Base-by-base conservation (phyloP, 495 filamentous ascomycete species). In the Penicillium taxi region DNA sequence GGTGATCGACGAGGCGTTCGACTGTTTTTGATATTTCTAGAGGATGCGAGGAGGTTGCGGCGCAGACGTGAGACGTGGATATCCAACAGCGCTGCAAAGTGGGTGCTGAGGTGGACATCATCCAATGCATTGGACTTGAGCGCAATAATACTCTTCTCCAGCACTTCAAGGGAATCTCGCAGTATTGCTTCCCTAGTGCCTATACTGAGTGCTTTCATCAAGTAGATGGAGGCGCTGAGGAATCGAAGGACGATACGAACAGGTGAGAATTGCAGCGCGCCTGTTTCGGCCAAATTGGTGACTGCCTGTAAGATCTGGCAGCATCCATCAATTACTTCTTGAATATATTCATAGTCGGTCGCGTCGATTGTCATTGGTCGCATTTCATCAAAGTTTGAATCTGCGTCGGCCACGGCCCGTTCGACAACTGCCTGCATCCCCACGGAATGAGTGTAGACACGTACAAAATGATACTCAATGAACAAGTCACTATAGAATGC, bases 341-440 rank as follows among this genome's bases (percentile, higher is more conserved):
- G 63, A 16, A 75, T 75, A 42, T 72, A 73, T 47, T 71, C 67
- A 45, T 72, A 72, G 35, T 75, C 71, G 22, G 54, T 67, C 22
- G 58, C 46, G 37, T 77, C 74, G 47, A 77, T 66, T 31, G 68
- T 72, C 44, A 65, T 64, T 6, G 56, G 55, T 9, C 59, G 57
- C 15, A 64, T 46, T 24, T 59, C 59, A 37, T 66, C 65, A 6
- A 58, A 45, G 31, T 51, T 59, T 1, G 50, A 70, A 23, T 61
- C 56, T 9, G 49, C 55, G 38, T 72, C 63, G 28, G 63, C 59
- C 11, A 68, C 48, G 1, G 59, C 52, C 22, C 68, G 61, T 45
- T 72, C 56, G 23, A 71, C 57, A 6, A 74, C 69, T 3, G 71
- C 71, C 47, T 74, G 71, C 69, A 74, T 73, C 8, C 69, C 71